Evolutionary conservation across 768 basidiomycete genomes (phyloP).

Genomic region (Botryobasidium botryosum): DNA sequence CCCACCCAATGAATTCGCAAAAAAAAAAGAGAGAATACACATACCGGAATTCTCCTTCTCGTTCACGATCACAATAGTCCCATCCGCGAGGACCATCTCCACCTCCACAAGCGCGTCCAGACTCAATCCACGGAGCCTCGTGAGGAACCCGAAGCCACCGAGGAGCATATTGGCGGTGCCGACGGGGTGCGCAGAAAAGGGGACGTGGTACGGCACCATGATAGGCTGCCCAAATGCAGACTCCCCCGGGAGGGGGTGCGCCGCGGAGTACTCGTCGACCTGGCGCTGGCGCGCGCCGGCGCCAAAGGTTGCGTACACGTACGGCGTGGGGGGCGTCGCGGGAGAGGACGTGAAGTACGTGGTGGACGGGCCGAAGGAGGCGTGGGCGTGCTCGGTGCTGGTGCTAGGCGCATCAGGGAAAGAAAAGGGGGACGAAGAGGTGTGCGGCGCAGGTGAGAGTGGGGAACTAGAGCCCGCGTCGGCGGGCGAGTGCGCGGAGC

Average conservation of each 20-base stretch:
- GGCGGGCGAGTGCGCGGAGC: no score
- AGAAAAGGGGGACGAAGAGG: not conserved
- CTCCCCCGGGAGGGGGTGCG: slow-evolving; percentile 42
- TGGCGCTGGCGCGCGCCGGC: slow-evolving; percentile 76
- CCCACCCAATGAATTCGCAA: no score
- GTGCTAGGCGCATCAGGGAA: not conserved
- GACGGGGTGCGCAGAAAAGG: slow-evolving; percentile 62
- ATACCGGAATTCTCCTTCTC: slow-evolving; percentile 54
- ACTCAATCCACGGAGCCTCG: slow-evolving; percentile 68
- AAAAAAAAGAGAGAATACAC: slow-evolving; percentile 12
- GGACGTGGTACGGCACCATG: slow-evolving; percentile 62
- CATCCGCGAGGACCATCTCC: slow-evolving; percentile 84
- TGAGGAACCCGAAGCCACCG: slow-evolving; percentile 80
- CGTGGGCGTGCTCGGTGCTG: not conserved
- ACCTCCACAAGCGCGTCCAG: slow-evolving; percentile 83
- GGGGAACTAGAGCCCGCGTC: no score
- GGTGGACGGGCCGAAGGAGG: not conserved
- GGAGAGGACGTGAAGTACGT: slow-evolving; percentile 16
- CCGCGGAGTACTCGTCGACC: slow-evolving; percentile 58
- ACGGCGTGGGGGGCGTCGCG: slow-evolving; percentile 42
- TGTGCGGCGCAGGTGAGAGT: no score
- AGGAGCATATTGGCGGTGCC: slow-evolving; percentile 32
- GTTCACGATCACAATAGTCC: slow-evolving; percentile 61
- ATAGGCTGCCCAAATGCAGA: slow-evolving; percentile 34
- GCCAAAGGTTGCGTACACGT: slow-evolving; percentile 74